Percentiles rank a stretch among this genome's conserved stretches.
phyloP scores from a whole-genome alignment of 75 land plant species.

The Chamaecyparis obtusa region DNA sequence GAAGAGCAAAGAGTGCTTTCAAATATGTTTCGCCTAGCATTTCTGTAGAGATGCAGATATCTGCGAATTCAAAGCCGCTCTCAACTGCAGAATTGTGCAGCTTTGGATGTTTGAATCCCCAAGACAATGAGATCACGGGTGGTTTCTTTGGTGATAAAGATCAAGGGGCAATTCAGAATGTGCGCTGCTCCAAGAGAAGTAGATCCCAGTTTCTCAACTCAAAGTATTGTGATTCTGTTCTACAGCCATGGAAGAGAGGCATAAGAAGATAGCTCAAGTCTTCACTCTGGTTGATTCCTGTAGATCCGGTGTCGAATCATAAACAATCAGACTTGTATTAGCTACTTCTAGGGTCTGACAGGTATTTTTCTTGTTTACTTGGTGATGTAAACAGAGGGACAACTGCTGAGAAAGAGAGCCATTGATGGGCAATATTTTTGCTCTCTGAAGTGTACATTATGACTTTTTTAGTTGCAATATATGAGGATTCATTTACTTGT shows the following conservation, averaged over 20 bases:
- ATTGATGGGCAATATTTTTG: neutral
- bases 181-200: conserved; percentile 5
- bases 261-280: neutral
- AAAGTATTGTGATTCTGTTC: conserved; percentile 9
- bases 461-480: neutral
- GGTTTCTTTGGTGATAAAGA: neutral
- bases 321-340: no score
- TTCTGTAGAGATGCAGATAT: neutral
- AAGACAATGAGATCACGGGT: neutral
- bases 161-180: neutral
- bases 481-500: neutral
- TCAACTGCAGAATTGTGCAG: neutral
- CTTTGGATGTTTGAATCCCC: neutral
- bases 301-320: no score
- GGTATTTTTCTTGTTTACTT: no score
- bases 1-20: conserved; percentile 1
- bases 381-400: neutral
- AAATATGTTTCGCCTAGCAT: neutral
- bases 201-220: conserved; percentile 4
- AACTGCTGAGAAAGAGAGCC: neutral
- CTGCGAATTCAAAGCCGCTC: neutral
- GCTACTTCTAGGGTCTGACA: no score
- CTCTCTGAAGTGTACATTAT: neutral
- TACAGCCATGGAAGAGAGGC: conserved; percentile 9
- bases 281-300: neutral